Conservation (phyloP, 2,329 filamentous ascomycete genomes). For the Diaporthe velutina region DNA sequence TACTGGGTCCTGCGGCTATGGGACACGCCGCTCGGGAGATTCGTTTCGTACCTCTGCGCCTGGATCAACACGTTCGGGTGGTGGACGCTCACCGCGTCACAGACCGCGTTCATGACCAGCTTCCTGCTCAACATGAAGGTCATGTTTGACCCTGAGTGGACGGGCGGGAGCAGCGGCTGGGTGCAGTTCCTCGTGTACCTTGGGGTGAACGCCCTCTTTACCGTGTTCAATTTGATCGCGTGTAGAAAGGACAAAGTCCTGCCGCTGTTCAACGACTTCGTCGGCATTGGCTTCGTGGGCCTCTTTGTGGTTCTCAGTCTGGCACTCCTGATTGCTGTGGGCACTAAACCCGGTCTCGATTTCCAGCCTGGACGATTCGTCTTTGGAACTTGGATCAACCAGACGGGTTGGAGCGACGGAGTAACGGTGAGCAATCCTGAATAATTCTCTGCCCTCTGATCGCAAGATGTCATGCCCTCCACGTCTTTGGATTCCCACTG, state of each 20-base stretch:
- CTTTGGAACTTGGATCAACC: slow-evolving; percentile 64
- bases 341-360: slow-evolving; percentile 55
- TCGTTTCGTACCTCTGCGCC: slow-evolving; percentile 68
- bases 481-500: not conserved
- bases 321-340: slow-evolving; percentile 65
- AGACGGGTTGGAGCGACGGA: slow-evolving; percentile 66
- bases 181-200: slow-evolving; percentile 68
- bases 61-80: slow-evolving; percentile 73
- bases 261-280: slow-evolving; percentile 67
- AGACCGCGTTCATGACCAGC: slow-evolving; percentile 69
- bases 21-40: slow-evolving; percentile 54
- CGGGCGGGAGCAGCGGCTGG: slow-evolving; percentile 58
- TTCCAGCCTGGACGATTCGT: slow-evolving; percentile 66
- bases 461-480: not conserved
- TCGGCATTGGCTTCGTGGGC: slow-evolving; percentile 58
- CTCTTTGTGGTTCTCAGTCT: slow-evolving; percentile 66
- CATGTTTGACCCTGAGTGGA: slow-evolving; percentile 61
- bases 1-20: slow-evolving; percentile 65
- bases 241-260: slow-evolving; percentile 62
- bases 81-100: slow-evolving; percentile 68
- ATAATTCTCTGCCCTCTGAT: not conserved
- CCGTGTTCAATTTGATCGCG: slow-evolving; percentile 41
- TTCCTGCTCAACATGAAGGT: slow-evolving; percentile 69
- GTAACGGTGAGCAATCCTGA: slow-evolving; percentile 50
- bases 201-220: slow-evolving; percentile 46